Conservation (phyloP, 2,329 filamentous ascomycete genomes). For the Penicillium capsulatum region DNA sequence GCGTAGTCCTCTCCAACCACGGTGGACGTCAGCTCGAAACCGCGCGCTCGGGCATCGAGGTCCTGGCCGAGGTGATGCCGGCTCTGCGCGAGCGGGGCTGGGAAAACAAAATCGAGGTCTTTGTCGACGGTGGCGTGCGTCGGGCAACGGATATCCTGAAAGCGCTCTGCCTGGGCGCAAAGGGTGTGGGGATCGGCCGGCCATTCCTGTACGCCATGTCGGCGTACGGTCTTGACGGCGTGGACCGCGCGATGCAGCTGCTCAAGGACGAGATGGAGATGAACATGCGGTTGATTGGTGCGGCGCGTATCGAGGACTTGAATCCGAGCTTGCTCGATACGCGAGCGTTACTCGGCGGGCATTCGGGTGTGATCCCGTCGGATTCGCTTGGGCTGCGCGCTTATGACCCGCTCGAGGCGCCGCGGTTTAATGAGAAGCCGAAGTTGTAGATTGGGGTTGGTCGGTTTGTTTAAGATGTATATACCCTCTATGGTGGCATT, state of each 20-base stretch:
- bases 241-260: constrained; percentile 86
- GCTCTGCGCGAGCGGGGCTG: constrained; percentile 69
- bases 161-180: constrained; percentile 85
- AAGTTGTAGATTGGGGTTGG: constrained; percentile 31
- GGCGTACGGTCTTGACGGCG: constrained; percentile 79
- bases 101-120: constrained; percentile 70
- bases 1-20: constrained; percentile 92
- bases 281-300: constrained; percentile 95
- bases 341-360: constrained; percentile 59
- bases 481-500: too few species aligned
- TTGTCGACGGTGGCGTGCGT: constrained; percentile 83
- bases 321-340: constrained; percentile 77
- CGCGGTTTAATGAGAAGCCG: constrained; percentile 48
- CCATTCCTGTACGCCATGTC: constrained; percentile 97
- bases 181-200: constrained; percentile 86
- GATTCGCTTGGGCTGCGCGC: constrained; percentile 57
- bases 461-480: not conserved
- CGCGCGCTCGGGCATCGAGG: constrained; percentile 80
- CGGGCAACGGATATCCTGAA: constrained; percentile 94
- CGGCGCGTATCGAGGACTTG: constrained; percentile 67
- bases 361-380: constrained; percentile 55
- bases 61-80: constrained; percentile 90
- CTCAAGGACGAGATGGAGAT: constrained; percentile 97
- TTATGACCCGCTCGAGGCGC: constrained; percentile 53
- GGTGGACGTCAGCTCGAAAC: constrained; percentile 93